Conservation (phyloP, 1,284 basidiomycete species). For the Cryptococcus sp. region DNA sequence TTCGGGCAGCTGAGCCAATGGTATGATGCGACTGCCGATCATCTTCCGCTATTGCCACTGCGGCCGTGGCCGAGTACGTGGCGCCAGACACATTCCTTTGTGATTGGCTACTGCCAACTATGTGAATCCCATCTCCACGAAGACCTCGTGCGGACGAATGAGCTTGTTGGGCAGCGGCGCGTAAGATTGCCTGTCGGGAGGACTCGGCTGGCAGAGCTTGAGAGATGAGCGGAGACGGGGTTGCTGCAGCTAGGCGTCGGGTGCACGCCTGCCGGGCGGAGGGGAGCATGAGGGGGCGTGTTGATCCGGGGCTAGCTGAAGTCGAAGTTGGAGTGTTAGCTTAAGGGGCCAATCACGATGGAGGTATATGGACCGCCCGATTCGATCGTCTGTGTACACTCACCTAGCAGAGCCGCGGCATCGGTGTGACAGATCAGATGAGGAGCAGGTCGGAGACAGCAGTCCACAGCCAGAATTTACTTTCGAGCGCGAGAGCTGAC, state of each 20-base stretch:
- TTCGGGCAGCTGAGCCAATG: background rate
- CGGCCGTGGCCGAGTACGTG: constrained; percentile 13
- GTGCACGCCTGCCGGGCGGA: constrained; percentile 28
- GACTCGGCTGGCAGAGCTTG: constrained; percentile 36
- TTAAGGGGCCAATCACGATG: constrained; percentile 9
- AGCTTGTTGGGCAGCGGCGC: constrained; percentile 2
- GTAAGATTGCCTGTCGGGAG: constrained; percentile 32
- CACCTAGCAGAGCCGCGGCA: background rate
- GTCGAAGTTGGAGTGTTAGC: background rate
- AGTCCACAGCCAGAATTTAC: too few relatives aligned
- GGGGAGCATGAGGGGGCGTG: constrained; percentile 23
- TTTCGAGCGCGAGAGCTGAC: too few relatives aligned
- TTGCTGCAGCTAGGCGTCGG: constrained; percentile 7
- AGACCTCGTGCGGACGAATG: constrained; percentile 1
- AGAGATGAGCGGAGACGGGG: constrained; percentile 1
- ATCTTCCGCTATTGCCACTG: constrained; percentile 13
- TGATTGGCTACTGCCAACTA: background rate
- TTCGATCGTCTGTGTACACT: constrained; percentile 1
- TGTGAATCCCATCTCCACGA: background rate
- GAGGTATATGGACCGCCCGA: background rate
- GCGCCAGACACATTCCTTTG: constrained; percentile 9
- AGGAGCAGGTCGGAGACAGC: too few relatives aligned
- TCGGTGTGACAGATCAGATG: too few relatives aligned
- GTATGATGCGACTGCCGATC: constrained; percentile 1
- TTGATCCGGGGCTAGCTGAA: background rate